Percentiles rank a stretch among this genome's conserved stretches.
Evolutionary conservation across 345 rosid genomes (phyloP).

Genomic region (Gynandropsis gynandra): DNA sequence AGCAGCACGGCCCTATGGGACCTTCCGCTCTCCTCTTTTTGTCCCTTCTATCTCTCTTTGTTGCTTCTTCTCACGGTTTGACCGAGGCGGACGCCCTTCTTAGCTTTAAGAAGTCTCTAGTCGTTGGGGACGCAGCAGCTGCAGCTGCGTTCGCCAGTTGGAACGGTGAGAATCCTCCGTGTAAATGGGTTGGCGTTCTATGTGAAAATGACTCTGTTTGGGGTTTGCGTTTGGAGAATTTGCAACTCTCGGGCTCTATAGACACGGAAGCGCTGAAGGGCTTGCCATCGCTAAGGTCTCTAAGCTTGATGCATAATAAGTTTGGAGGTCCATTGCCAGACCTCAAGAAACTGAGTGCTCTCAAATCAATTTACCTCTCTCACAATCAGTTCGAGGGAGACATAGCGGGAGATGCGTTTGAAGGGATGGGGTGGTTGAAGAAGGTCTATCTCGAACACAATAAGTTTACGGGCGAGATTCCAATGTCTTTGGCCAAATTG

Average conservation of each 20-base stretch:
- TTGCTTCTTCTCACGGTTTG: slow-evolving; percentile 20
- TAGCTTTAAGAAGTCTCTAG: slow-evolving; percentile 46
- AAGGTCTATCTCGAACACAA: slow-evolving; percentile 53
- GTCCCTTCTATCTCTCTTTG: slow-evolving; percentile 8
- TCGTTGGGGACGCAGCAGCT: slow-evolving; percentile 24
- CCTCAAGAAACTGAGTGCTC: slow-evolving; percentile 35
- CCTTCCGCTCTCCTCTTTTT: slow-evolving; percentile 15
- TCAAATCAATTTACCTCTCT: slow-evolving; percentile 58
- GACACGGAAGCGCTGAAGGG: slow-evolving; percentile 33
- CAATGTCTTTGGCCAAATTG: slow-evolving; percentile 39
- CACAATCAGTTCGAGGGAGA: slow-evolving; percentile 50
- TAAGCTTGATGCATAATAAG: slow-evolving; percentile 58
- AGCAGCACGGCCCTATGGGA: slow-evolving; percentile 19
- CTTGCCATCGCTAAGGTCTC: slow-evolving; percentile 39
- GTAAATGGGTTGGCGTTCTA: slow-evolving; percentile 65
- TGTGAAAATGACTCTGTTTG: slow-evolving; percentile 38
- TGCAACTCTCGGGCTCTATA: slow-evolving; percentile 46
- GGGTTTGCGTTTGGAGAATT: slow-evolving; percentile 63
- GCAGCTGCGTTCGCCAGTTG: slow-evolving; percentile 32
- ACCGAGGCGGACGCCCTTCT: slow-evolving; percentile 49
- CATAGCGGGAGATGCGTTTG: slow-evolving; percentile 48
- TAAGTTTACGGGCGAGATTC: slow-evolving; percentile 51
- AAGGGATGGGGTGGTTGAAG: slow-evolving; percentile 52
- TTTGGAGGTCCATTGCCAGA: slow-evolving; percentile 56
- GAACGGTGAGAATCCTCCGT: slow-evolving; percentile 30